phyloP scores from a whole-genome alignment of 2,329 filamentous ascomycete genomes.

The Paramyrothecium roridum region DNA sequence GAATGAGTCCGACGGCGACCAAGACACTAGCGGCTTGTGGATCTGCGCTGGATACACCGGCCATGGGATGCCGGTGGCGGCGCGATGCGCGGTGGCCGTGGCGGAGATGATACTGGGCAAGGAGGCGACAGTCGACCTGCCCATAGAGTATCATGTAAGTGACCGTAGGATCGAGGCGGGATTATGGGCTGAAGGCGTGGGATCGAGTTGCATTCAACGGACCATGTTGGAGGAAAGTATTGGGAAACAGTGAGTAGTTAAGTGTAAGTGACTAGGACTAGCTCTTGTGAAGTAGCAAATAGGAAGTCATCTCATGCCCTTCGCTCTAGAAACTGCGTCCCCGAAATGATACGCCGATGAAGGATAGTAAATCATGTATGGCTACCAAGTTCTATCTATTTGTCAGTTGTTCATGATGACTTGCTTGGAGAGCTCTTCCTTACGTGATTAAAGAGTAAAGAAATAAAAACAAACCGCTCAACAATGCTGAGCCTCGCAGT shows the following conservation, averaged over 20 bases:
- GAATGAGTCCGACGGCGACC: slow-evolving; percentile 31
- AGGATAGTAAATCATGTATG: no score
- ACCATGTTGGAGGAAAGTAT: background rate
- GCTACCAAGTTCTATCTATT: no score
- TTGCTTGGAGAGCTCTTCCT: no score
- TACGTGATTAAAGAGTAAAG: no score
- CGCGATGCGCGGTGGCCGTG: slow-evolving; percentile 61
- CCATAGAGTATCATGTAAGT: slow-evolving; percentile 35
- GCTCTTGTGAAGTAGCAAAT: background rate
- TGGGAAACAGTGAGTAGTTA: background rate
- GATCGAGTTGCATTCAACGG: background rate
- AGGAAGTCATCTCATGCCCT: no score
- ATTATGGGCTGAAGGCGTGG: slow-evolving; percentile 14
- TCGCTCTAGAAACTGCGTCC: no score
- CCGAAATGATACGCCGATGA: no score
- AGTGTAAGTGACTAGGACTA: background rate
- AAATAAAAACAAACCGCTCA: no score
- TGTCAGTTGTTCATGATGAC: no score
- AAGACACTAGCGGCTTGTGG: slow-evolving; percentile 49
- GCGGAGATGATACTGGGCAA: slow-evolving; percentile 55
- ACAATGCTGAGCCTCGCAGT: no score
- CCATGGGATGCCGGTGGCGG: slow-evolving; percentile 75
- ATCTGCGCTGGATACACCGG: slow-evolving; percentile 67
- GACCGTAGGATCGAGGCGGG: slow-evolving; percentile 24
- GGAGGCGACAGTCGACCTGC: slow-evolving; percentile 36